Evolutionary conservation across 768 basidiomycete species (phyloP).

Genomic region (Mycena venus): DNA sequence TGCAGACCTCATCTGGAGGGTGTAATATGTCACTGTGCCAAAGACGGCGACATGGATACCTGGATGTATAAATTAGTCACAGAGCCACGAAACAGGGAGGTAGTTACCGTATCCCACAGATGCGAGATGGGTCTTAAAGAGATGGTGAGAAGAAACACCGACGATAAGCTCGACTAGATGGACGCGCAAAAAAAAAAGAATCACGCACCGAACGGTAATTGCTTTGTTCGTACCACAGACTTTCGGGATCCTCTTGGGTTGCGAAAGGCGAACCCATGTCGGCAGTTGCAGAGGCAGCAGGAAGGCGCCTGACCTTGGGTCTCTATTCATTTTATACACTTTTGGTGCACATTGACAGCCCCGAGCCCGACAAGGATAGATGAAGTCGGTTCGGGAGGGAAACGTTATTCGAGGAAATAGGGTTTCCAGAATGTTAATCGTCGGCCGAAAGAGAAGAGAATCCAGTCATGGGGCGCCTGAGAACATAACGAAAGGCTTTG

Average conservation of each 20-base stretch:
- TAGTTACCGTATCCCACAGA: slow-evolving; percentile 14
- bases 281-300: background rate
- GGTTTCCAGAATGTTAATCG: too few relatives aligned
- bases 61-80: background rate
- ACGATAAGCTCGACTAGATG: background rate
- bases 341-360: too few relatives aligned
- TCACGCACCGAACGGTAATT: slow-evolving; percentile 7
- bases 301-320: background rate
- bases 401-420: too few relatives aligned
- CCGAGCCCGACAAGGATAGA: too few relatives aligned
- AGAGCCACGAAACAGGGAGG: background rate
- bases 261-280: slow-evolving; percentile 23
- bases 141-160: background rate
- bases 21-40: slow-evolving; percentile 17
- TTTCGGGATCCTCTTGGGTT: slow-evolving; percentile 19
- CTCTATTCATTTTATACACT: too few relatives aligned
- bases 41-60: slow-evolving; percentile 20
- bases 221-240: slow-evolving; percentile 22
- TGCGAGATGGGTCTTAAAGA: slow-evolving; percentile 15
- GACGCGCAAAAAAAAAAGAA: background rate
- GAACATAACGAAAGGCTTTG: too few relatives aligned
- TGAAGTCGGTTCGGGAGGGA: too few relatives aligned
- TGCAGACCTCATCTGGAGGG: background rate
- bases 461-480: too few relatives aligned
- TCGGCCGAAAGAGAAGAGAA: too few relatives aligned